Evolutionary conservation across 805 yeast genomes (phyloP).

Genomic region (Spathaspora gorwiae): DNA sequence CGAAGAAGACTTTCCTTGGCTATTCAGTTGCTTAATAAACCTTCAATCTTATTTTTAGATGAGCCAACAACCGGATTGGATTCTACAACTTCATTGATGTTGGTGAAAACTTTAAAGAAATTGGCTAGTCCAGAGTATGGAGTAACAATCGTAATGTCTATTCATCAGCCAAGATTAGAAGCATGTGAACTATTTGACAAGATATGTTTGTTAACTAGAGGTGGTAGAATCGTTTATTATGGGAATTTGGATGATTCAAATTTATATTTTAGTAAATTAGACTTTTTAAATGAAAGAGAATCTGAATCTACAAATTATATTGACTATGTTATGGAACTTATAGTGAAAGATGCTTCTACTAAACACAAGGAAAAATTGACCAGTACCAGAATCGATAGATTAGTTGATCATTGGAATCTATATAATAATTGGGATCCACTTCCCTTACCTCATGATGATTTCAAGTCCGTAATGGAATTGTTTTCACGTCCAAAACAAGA

Average conservation of each 20-base stretch:
- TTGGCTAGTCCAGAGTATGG: slow-evolving; percentile 47
- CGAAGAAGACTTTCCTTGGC: slow-evolving; percentile 74
- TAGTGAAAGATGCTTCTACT: slow-evolving; percentile 31
- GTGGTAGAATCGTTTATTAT: slow-evolving; percentile 47
- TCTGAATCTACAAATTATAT: slow-evolving; percentile 13
- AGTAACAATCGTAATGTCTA: slow-evolving; percentile 67
- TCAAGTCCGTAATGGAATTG: background rate
- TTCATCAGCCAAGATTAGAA: slow-evolving; percentile 83
- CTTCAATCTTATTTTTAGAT: slow-evolving; percentile 72
- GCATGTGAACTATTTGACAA: slow-evolving; percentile 65
- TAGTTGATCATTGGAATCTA: slow-evolving; percentile 20
- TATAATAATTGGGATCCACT: background rate
- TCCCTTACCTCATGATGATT: background rate
- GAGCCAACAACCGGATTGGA: slow-evolving; percentile 89
- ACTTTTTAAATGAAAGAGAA: slow-evolving; percentile 7
- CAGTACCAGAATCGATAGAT: slow-evolving; percentile 16
- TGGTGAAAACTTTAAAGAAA: slow-evolving; percentile 57
- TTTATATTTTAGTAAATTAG: slow-evolving; percentile 40
- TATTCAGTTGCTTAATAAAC: slow-evolving; percentile 70
- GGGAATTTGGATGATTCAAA: slow-evolving; percentile 44
- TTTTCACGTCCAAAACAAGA: slow-evolving; percentile 11
- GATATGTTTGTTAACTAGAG: slow-evolving; percentile 57
- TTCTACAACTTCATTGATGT: slow-evolving; percentile 65
- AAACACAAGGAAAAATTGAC: slow-evolving; percentile 20
- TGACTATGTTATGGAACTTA: slow-evolving; percentile 33